Evolutionary conservation across 2,329 filamentous ascomycete genomes (phyloP).

Genomic region (Hawksworthiomyces lignivorus): DNA sequence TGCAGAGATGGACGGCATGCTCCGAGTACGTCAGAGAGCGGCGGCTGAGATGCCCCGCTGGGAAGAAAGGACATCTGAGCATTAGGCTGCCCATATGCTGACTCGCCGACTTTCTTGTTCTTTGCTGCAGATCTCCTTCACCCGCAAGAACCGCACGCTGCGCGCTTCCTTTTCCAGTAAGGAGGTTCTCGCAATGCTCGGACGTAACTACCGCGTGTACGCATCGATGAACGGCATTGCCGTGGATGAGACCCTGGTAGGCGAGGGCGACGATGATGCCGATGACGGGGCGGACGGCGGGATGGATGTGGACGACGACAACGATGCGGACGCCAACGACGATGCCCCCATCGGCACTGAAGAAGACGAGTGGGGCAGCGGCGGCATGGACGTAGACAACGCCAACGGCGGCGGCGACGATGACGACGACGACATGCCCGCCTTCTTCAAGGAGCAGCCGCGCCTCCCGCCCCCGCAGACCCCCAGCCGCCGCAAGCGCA

Average conservation of each 20-base stretch:
- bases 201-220: constrained; percentile 83
- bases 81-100: too few species aligned
- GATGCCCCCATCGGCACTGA: constrained; percentile 40
- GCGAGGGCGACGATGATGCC: constrained; percentile 34
- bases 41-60: too few species aligned
- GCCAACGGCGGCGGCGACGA: constrained; percentile 45
- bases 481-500: constrained; percentile 66
- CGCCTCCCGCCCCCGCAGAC: constrained; percentile 43
- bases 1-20: constrained; percentile 88
- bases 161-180: constrained; percentile 69
- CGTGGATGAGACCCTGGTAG: constrained; percentile 59
- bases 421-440: constrained; percentile 63
- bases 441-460: constrained; percentile 67
- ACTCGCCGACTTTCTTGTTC: constrained; percentile 54
- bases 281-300: constrained; percentile 45
- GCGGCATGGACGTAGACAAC: constrained; percentile 39
- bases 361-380: constrained; percentile 53
- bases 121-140: constrained; percentile 58
- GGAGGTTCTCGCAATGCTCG: constrained; percentile 73
- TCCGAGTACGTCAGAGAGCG: constrained; percentile 43
- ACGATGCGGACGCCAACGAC: constrained; percentile 40
- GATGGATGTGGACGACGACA: constrained; percentile 32
- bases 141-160: constrained; percentile 83
- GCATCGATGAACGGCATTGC: constrained; percentile 79
- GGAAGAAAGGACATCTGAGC: too few species aligned